Percentiles rank a stretch among this genome's conserved stretches.
phyloP scores from a whole-genome alignment of 495 filamentous ascomycete species.

The Lentithecium fluviatile region DNA sequence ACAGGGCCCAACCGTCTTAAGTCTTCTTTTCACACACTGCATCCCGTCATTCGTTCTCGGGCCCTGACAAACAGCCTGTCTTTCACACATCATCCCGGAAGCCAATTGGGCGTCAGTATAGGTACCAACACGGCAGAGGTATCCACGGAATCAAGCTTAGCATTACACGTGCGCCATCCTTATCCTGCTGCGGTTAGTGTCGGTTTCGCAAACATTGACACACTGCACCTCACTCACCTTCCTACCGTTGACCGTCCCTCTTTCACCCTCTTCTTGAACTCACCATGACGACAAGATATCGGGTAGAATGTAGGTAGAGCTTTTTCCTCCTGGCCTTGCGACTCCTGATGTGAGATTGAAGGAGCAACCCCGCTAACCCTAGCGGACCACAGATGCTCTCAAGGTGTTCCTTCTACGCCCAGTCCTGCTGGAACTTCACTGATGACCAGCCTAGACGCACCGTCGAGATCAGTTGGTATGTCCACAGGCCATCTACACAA shows the following conservation, averaged over 20 bases:
- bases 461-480: conserved; percentile 80
- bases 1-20: neutral
- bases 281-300: conserved; percentile 82
- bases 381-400: conserved; percentile 65
- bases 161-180: neutral
- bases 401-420: conserved; percentile 53
- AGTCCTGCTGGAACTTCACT: conserved; percentile 5
- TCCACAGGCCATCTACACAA: neutral
- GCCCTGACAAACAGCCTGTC: neutral
- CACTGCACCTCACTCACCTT: neutral
- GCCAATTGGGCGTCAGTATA: neutral
- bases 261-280: neutral
- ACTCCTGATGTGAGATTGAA: conserved; percentile 13
- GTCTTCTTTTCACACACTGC: no score
- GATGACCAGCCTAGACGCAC: conserved; percentile 58
- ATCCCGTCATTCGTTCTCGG: no score
- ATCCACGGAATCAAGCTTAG: neutral
- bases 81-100: neutral
- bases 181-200: neutral
- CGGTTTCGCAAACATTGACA: neutral
- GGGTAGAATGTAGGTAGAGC: conserved; percentile 72
- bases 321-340: conserved; percentile 1
- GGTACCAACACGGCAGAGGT: neutral
- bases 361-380: conserved; percentile 7
- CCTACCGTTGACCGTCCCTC: neutral